phyloP scores from a whole-genome alignment of 352 stramenopile species.

The Chrysophaeum taylorii region DNA sequence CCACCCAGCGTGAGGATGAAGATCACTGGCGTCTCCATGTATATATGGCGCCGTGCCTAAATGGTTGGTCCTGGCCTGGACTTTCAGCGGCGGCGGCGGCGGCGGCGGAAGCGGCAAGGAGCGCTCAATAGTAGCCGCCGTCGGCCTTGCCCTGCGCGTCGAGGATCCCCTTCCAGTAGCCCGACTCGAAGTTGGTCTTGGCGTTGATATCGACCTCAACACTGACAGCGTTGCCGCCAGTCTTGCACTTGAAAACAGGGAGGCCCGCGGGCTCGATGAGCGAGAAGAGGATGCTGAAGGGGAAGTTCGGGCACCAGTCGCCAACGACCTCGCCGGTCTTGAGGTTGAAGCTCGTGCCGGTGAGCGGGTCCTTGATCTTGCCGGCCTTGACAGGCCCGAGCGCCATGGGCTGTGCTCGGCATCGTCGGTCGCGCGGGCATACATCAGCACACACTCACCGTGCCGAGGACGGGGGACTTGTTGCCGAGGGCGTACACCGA shows the following conservation, averaged over 20 bases:
- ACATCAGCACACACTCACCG: neutral
- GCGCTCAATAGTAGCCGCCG: constrained; percentile 62
- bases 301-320: constrained; percentile 47
- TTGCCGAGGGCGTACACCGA: constrained; percentile 59
- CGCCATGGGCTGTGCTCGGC: constrained; percentile 61
- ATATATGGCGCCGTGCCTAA: no score
- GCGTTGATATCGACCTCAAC: constrained; percentile 65
- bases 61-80: no score
- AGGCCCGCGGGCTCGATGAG: constrained; percentile 56
- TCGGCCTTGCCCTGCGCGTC: constrained; percentile 65
- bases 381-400: constrained; percentile 52
- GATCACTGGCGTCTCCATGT: no score
- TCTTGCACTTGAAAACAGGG: constrained; percentile 47
- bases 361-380: constrained; percentile 57
- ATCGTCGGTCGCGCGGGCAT: no score
- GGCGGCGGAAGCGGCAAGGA: no score
- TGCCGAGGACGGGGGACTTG: constrained; percentile 61
- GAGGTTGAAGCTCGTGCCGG: constrained; percentile 61
- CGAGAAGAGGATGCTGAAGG: constrained; percentile 41
- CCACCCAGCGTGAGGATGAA: no score
- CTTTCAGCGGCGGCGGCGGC: no score
- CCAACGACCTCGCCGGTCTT: constrained; percentile 58
- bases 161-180: constrained; percentile 63
- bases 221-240: constrained; percentile 22
- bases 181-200: constrained; percentile 59